Conservation (phyloP, 768 basidiomycete genomes). For the Boletus vermiculosoides region DNA sequence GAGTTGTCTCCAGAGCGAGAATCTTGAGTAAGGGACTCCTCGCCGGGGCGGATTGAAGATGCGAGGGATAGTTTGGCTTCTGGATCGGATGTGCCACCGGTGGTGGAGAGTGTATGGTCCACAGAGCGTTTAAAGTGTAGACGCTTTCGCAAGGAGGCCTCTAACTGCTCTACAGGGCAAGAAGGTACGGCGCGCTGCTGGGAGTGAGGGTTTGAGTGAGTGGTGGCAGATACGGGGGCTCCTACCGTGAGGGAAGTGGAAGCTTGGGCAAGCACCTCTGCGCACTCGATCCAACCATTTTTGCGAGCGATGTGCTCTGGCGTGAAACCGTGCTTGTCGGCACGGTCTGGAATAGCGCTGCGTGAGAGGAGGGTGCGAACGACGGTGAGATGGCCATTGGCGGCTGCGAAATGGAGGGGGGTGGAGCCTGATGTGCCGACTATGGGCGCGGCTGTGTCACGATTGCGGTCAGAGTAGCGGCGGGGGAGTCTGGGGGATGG, state of each 20-base stretch:
- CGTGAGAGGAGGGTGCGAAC: slow-evolving; percentile 77
- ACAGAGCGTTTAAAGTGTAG: slow-evolving; percentile 77
- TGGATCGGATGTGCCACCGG: slow-evolving; percentile 37
- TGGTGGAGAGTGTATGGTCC: slow-evolving; percentile 59
- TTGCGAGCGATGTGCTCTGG: slow-evolving; percentile 81
- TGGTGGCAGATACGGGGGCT: background rate
- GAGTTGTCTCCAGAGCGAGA: slow-evolving; percentile 4
- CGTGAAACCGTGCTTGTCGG: slow-evolving; percentile 91
- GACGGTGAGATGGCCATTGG: slow-evolving; percentile 84
- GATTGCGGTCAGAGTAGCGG: slow-evolving; percentile 69
- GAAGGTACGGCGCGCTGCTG: slow-evolving; percentile 22
- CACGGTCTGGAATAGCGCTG: slow-evolving; percentile 76
- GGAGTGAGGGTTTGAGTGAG: slow-evolving; percentile 17
- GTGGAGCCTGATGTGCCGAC: slow-evolving; percentile 87
- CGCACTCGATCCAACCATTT: slow-evolving; percentile 78
- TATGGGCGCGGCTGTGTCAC: slow-evolving; percentile 66
- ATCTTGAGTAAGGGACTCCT: slow-evolving; percentile 8
- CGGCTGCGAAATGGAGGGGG: slow-evolving; percentile 95
- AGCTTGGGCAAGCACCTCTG: slow-evolving; percentile 70
- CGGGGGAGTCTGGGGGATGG: slow-evolving; percentile 55
- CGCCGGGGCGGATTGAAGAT: slow-evolving; percentile 14
- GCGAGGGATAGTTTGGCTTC: slow-evolving; percentile 23
- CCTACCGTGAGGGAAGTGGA: slow-evolving; percentile 24
- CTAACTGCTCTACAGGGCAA: slow-evolving; percentile 32
- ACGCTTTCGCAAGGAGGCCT: slow-evolving; percentile 40